Base-by-base conservation (phyloP, 352 stramenopile species). In the Pythium graminicola region DNA sequence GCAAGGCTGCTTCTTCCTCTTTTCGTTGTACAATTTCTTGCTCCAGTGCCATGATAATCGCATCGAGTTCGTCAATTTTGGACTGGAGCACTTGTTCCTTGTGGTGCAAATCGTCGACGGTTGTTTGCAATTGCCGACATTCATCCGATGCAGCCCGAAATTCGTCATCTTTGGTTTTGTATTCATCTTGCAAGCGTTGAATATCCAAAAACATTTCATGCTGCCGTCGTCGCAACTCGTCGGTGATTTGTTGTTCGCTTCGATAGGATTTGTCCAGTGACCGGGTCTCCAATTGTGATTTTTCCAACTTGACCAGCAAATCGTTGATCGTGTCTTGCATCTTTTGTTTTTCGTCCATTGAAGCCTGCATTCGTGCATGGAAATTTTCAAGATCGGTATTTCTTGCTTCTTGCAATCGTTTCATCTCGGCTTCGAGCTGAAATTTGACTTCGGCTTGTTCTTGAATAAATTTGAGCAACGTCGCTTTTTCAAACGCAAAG, bases 391-490 rank as follows among this genome's bases (percentile, higher is more conserved):
- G 17, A 22, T 76, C 68, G 5, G 69, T 53, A 4, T 61, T 26
- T n/a, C 73, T 66, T 1, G 69, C 61, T n/a, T 79, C 64, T 35
- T 85, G 72, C 11, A 73, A 48, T 7, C 71, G 66, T 59, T 86
- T 76, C 1, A 81, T 20, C 50, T 65, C 60, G 11, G 72, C 70
- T 13, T 91, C 76, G 8, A 84, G 26, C 17, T 76, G 66, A 35
- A 88, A 81, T 39, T 88, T 89, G 38, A 63, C 58, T 50, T 88
- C 75, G 1, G 77, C 78, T 50, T 89, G 77, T 27, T 87, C 73
- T 17, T 89, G 80, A 20, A 89, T 84, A 44, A 77, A 89, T 42
- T 82, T 81, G 49, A 91, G 64, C 29, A 91, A 53, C 26, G 72
- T 85, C 2, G 77, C 66, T 40, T 89, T 88, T 55, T 91, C 81